Evolutionary conservation across 345 rosid species (phyloP), one percentile per base, ranked within the genome.

Genomic region (Eucalyptus sp.): DNA sequence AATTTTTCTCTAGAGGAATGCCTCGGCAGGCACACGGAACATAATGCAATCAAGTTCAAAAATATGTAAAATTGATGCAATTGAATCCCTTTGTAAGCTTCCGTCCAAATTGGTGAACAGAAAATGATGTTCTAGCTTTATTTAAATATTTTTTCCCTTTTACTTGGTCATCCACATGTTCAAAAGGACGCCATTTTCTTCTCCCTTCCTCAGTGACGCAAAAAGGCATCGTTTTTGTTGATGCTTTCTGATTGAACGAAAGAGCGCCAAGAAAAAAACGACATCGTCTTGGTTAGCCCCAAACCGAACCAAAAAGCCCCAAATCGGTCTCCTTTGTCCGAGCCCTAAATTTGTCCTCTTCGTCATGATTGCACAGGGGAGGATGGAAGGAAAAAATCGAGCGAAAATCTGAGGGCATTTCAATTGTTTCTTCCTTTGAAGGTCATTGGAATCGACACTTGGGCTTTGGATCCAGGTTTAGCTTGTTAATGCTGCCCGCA

Each of bases 401-500:
- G 76, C 1, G 15, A 27, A 27, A 60, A 25, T 9, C 3, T 15
- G 79, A 66, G 79, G 79, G 41, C 79, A 66, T 66, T 66, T 15
- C 79, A 66, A 66, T 64, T 0, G 33, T 64, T 66, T n/a, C 10
- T 54, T 58, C 6, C 37, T 64, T 29, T 64, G 37, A 37, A 64
- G 68, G 68, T 62, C 17, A 62, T 6, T 62, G 31, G 16, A 29
- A 62, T 29, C 4, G 68, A 62, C 33, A 62, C 0, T 27, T 29
- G 68, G 33, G 68, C 33, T 62, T 62, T 29, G 33, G 68, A 52
- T 52, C 25, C 10, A 18, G 58, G 58, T 52, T 52, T 3, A 52
- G 25, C 58, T 52, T 7, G n/a, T 0, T 27, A 37, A 81, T 80
- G 86, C 91, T 79, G 90, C 88, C 87, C 89, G 92, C 93, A 97